Conservation (phyloP, 441 rosid species). For the Viola pubescens region DNA sequence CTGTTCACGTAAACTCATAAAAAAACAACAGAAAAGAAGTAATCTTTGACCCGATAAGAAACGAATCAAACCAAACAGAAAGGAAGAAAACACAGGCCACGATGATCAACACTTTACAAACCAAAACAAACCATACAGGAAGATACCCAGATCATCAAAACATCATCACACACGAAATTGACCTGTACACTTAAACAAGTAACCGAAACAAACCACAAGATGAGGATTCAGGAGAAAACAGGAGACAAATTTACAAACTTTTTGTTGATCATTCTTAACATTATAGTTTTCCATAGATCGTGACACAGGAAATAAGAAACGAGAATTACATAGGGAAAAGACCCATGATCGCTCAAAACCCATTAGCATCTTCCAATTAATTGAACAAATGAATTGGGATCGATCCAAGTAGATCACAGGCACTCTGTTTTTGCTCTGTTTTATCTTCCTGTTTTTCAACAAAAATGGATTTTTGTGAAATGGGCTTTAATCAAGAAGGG, state of each 20-base stretch:
- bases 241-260: conserved; percentile 13
- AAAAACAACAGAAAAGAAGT: conserved; percentile 20
- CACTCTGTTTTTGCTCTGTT: conserved; percentile 10
- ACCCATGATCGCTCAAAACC: conserved; percentile 37
- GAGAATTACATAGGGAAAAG: conserved; percentile 34
- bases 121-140: conserved; percentile 9
- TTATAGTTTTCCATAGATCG: conserved; percentile 34
- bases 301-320: conserved; percentile 23
- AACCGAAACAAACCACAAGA: conserved; percentile 13
- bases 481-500: conserved; percentile 2
- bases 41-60: conserved; percentile 31
- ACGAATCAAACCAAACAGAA: conserved; percentile 22
- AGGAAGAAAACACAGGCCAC: conserved; percentile 19
- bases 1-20: conserved; percentile 52
- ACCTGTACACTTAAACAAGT: conserved; percentile 22
- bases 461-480: too few relatives aligned
- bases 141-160: conserved; percentile 26
- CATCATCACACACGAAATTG: conserved; percentile 18
- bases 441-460: not conserved
- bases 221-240: not conserved
- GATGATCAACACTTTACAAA: conserved; percentile 10
- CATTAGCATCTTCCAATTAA: conserved; percentile 45
- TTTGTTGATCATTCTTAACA: conserved; percentile 14
- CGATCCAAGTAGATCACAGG: too few relatives aligned
- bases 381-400: conserved; percentile 21